These are phyloP conservation scores for Sungouiozyma intestinalis DNA, from an alignment of 805 yeast genomes.

Conservation along the genomic window DNA sequence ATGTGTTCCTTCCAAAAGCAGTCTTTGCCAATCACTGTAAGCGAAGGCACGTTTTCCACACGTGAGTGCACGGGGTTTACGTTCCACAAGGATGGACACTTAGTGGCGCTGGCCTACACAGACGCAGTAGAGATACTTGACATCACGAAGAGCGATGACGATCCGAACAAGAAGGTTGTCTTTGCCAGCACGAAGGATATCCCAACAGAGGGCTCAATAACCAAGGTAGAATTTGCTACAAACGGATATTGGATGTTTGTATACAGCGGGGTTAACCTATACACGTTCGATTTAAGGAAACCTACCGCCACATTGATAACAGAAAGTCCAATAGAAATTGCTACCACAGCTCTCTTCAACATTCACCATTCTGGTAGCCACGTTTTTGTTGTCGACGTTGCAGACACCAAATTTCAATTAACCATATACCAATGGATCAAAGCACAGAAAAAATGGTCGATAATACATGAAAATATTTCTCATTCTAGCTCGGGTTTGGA, in stretches of 20 bases:
- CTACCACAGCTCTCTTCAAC: not conserved
- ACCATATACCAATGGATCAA: slow-evolving; percentile 1
- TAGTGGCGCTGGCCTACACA: slow-evolving; percentile 20
- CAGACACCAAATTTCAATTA: not conserved
- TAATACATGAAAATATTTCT: not conserved
- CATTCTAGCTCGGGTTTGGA: not conserved
- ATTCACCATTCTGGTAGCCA: slow-evolving; percentile 5
- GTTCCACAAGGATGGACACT: slow-evolving; percentile 32
- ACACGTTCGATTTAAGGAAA: slow-evolving; percentile 22
- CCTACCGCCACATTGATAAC: slow-evolving; percentile 14
- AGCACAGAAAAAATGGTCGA: not conserved
- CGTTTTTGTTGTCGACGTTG: not conserved
- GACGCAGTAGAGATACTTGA: slow-evolving; percentile 7
- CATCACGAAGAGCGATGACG: slow-evolving; percentile 8
- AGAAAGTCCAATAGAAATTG: slow-evolving; percentile 5
- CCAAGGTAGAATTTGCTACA: slow-evolving; percentile 15
- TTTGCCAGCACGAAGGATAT: slow-evolving; percentile 9
- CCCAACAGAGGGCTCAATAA: slow-evolving; percentile 6
- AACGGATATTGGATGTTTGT: slow-evolving; percentile 28
- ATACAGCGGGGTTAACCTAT: slow-evolving; percentile 7
- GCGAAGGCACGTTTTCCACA: not conserved
- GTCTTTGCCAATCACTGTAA: not conserved
- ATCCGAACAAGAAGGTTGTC: slow-evolving; percentile 4
- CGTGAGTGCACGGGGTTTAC: slow-evolving; percentile 1
- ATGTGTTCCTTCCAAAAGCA: not conserved